Evolutionary conservation across 805 yeast species (phyloP).

Genomic region (Zygoascus biomembranicola): DNA sequence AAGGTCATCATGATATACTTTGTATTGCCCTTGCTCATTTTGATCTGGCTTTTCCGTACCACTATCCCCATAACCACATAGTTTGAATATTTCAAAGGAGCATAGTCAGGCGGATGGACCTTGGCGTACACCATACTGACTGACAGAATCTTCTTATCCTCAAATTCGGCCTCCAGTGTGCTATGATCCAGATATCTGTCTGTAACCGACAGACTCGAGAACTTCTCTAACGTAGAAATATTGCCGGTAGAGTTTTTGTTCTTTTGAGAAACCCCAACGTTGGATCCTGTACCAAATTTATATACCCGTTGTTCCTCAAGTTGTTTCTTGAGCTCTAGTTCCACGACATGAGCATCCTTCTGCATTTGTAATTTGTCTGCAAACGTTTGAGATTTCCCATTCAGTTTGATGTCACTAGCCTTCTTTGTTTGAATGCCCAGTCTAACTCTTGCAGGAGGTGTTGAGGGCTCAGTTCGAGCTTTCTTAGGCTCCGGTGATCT

Average conservation of each 20-base stretch:
- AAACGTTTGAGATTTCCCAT: slow-evolving; percentile 4
- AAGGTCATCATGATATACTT: slow-evolving; percentile 56
- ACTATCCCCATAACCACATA: slow-evolving; percentile 77
- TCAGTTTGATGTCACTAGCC: not conserved
- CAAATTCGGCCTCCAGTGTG: slow-evolving; percentile 33
- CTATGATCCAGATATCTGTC: slow-evolving; percentile 40
- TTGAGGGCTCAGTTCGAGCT: not conserved
- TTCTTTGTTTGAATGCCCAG: not conserved
- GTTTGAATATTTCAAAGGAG: slow-evolving; percentile 62
- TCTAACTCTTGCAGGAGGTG: not conserved
- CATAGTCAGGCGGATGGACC: slow-evolving; percentile 58
- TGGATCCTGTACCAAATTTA: slow-evolving; percentile 4
- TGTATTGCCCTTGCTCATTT: slow-evolving; percentile 29
- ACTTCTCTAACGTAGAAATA: slow-evolving; percentile 28
- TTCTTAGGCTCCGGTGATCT: not conserved
- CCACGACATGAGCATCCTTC: not conserved
- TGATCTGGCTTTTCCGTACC: slow-evolving; percentile 46
- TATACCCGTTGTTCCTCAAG: slow-evolving; percentile 1
- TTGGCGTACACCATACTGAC: slow-evolving; percentile 54
- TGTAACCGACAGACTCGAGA: slow-evolving; percentile 36
- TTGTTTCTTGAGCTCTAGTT: not conserved
- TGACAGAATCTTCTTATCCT: slow-evolving; percentile 46
- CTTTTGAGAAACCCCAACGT: not conserved
- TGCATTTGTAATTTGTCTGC: slow-evolving; percentile 5
- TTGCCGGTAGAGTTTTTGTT: not conserved